A percentile compares a stretch with the other conserved stretches of the same genome.
Conservation (phyloP, 2,329 filamentous ascomycete genomes). For the Fusarium phyllophilum region DNA sequence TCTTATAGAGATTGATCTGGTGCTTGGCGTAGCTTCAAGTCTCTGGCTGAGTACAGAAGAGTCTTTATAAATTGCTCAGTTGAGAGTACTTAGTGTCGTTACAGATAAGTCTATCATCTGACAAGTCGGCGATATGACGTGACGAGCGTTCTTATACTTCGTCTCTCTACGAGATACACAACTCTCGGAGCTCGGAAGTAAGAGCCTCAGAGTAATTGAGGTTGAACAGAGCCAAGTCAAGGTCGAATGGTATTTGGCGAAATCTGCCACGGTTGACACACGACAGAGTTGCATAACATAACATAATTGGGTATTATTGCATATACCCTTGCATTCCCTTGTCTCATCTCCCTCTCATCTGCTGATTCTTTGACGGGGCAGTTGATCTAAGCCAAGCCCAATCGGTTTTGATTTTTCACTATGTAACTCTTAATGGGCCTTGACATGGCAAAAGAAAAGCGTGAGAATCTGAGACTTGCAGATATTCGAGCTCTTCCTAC, state of each 20-base stretch:
- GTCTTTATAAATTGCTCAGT: constrained; percentile 2
- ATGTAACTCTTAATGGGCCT: neutral
- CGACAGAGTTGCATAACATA: constrained; percentile 17
- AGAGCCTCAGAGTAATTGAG: neutral
- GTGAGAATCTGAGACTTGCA: constrained; percentile 25
- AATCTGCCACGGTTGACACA: constrained; percentile 19
- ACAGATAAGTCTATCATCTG: neutral
- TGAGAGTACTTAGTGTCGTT: neutral
- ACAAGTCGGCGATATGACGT: neutral
- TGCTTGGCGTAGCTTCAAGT: neutral
- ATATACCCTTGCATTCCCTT: constrained; percentile 24
- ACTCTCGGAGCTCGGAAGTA: neutral
- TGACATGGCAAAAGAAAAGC: neutral
- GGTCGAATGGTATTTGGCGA: neutral
- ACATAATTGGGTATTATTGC: constrained; percentile 22
- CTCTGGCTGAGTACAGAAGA: neutral
- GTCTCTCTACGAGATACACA: neutral
- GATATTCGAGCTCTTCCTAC: neutral
- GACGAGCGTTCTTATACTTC: neutral
- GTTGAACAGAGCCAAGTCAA: constrained; percentile 3
- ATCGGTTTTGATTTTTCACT: constrained; percentile 7
- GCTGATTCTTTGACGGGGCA: constrained; percentile 20
- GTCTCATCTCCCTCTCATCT: constrained; percentile 1
- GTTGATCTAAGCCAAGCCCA: constrained; percentile 19
- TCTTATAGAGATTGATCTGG: neutral